Evolutionary conservation across 352 stramenopile species (phyloP), one percentile per base, ranked within the genome.

Genomic region (Phytophthora tentaculata): DNA sequence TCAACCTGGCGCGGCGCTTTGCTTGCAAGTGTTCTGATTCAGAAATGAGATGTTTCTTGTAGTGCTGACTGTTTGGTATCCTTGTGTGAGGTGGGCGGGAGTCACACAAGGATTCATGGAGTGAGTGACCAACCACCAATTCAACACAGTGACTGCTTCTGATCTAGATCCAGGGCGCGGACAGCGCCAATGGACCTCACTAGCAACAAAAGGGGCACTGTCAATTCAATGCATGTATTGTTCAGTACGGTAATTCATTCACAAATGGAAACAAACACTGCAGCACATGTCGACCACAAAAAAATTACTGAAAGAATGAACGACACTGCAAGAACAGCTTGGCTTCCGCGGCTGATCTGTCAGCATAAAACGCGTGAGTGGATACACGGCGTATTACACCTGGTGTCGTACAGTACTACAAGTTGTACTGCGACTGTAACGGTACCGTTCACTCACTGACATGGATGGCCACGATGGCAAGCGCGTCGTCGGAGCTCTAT

Each of bases 351-450:
- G 22, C 58, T 68, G 61, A 45, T 68, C 61, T 63, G 61, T 63
- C 54, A 48, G 61, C 61, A 63, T 68, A 68, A 68, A 68, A 67
- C 8, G 62, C 45, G 54, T 32, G n/a, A 35, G n/a, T 59, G 62
- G 62, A 64, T 69, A 69, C 62, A 69, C 24, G 35, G 54, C n/a
- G n/a, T n/a, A n/a, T n/a, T n/a, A n/a, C n/a, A n/a, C n/a, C n/a
- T n/a, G n/a, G n/a, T n/a, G n/a, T n/a, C n/a, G n/a, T n/a, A n/a
- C n/a, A n/a, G n/a, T n/a, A n/a, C n/a, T n/a, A n/a, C n/a, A n/a
- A n/a, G 20, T 45, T 65, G 48, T 20, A 43, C 41, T 52, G 37
- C 32, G 55, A 37, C 44, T 37, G 29, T 37, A 37, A n/a, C n/a
- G n/a, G n/a, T n/a, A n/a, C n/a, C n/a, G n/a, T n/a, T 9, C 29